phyloP scores from a whole-genome alignment of 352 stramenopile genomes.

The Blastocystis sp. region DNA sequence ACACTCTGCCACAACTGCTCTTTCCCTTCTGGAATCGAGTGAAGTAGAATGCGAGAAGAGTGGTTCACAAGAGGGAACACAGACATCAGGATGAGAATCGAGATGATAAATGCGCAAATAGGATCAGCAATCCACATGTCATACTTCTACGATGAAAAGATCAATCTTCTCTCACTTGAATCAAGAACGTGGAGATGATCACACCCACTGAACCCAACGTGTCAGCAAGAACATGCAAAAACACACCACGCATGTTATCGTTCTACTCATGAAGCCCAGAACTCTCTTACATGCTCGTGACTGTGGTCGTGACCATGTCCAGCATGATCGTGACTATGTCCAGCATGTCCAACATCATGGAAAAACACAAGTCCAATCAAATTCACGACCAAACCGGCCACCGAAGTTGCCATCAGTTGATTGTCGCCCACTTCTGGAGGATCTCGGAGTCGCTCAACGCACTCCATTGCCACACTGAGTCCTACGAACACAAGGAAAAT shows the following conservation, averaged over 20 bases:
- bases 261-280: slow-evolving; percentile 69
- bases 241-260: slow-evolving; percentile 83
- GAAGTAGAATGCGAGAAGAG: slow-evolving; percentile 4
- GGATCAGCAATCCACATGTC: slow-evolving; percentile 77
- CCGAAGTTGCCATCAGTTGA: slow-evolving; percentile 78
- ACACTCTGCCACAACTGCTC: background rate
- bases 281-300: slow-evolving; percentile 69
- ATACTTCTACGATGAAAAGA: slow-evolving; percentile 63
- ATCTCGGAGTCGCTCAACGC: slow-evolving; percentile 71
- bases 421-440: slow-evolving; percentile 76
- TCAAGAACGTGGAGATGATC: slow-evolving; percentile 79
- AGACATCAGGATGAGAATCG: slow-evolving; percentile 73
- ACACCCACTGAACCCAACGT: slow-evolving; percentile 82
- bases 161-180: slow-evolving; percentile 68
- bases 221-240: slow-evolving; percentile 80
- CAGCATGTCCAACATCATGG: slow-evolving; percentile 77
- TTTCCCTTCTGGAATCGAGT: background rate
- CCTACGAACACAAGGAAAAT: slow-evolving; percentile 76
- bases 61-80: slow-evolving; percentile 30
- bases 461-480: slow-evolving; percentile 75
- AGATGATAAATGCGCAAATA: slow-evolving; percentile 75
- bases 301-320: slow-evolving; percentile 72
- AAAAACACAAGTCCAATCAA: slow-evolving; percentile 83
- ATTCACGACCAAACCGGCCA: slow-evolving; percentile 77
- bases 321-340: slow-evolving; percentile 69